Evolutionary conservation across 2,329 filamentous ascomycete species (phyloP).

Genomic region (Paecilomyces dactylethromorphus): DNA sequence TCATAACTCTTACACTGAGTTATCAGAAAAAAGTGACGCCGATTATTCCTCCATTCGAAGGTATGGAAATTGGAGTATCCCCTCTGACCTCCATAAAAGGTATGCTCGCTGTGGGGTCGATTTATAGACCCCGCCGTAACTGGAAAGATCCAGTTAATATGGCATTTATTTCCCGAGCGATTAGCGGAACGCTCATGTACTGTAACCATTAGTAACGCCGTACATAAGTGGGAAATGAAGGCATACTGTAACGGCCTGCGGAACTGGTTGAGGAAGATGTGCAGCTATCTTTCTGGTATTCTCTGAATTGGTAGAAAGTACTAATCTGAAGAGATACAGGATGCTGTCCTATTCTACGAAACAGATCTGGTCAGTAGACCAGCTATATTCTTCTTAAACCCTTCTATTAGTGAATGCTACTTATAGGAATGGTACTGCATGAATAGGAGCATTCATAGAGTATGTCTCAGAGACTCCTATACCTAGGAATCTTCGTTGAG

Average conservation of each 20-base stretch:
- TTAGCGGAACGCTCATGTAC: neutral
- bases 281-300: neutral
- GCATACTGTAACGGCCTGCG: neutral
- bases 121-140: neutral
- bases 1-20: neutral
- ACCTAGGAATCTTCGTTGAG: too few species aligned
- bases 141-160: neutral
- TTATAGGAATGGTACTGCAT: neutral
- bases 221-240: neutral
- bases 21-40: neutral
- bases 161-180: neutral
- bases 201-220: neutral
- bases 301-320: neutral
- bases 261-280: neutral
- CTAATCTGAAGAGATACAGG: neutral
- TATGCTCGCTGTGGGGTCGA: neutral
- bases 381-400: too few species aligned
- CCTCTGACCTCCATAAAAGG: neutral
- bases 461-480: too few species aligned
- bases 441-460: too few species aligned
- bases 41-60: neutral
- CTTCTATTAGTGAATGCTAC: too few species aligned
- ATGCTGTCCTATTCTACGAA: too few species aligned
- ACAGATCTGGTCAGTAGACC: too few species aligned
- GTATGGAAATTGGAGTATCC: neutral